Evolutionary conservation across 306 rosid genomes (phyloP), one percentile per base, ranked within the genome.

Genomic region (Vachellia pachyceras): DNA sequence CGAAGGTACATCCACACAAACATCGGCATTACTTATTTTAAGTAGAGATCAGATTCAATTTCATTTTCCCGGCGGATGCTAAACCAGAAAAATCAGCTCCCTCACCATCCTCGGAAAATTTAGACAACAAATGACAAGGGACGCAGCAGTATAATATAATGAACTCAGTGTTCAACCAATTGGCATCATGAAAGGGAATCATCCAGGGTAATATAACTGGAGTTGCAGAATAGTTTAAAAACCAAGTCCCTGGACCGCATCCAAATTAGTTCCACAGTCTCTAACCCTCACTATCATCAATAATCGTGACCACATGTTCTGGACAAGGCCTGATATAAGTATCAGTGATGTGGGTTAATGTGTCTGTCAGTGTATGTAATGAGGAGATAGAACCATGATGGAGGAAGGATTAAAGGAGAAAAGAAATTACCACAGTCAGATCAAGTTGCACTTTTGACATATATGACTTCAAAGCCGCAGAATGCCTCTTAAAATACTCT

Each of bases 361-460:
- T 76, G 33, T 36, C 6, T 58, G 17, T 52, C 22, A 18, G 3
- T 50, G 37, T 69, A 11, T 40, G 36, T 2, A 10, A 70, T 2
- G 13, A 57, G 0, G 35, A 63, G 37, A 77, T 69, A 22, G 50
- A 69, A 60, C 9, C 12, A 14, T 25, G 40, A 61, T 58, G 66
- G 37, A 25, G 66, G 17, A 25, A 60, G 66, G 66, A 69, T 39
- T 73, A 65, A 65, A 23, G n/a, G 75, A 73, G 60, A 50, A 61
- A 50, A 83, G 79, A 78, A 77, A 33, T 87, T 91, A 95, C 99
- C 97, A 95, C 97, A 69, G 92, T 92, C 78, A 93, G 85, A 81
- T 91, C 96, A 40, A 95, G 89, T 35, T 82, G 77, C 78, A 82
- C 49, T 75, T 74, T 86, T 13, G 93, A 84, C 98, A 91, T 91